Percentiles rank a stretch among this genome's conserved stretches.
phyloP scores from a whole-genome alignment of 345 rosid genomes.

The Citrus inodora region DNA sequence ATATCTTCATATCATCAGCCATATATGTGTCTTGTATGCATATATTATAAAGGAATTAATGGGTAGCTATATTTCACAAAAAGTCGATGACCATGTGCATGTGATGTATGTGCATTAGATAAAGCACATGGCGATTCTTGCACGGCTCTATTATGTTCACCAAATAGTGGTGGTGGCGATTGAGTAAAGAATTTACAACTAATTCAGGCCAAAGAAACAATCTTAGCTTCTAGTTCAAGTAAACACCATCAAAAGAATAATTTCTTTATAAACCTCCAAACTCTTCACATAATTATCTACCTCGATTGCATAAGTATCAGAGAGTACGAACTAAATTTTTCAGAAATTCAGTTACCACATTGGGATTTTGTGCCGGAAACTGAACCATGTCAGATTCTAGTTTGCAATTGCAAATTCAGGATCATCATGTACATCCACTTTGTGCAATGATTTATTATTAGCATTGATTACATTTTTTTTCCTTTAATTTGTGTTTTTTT shows the following conservation, averaged over 20 bases:
- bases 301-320: background rate
- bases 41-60: no score
- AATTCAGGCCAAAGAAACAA: background rate
- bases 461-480: no score
- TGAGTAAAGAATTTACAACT: slow-evolving; percentile 28
- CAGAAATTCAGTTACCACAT: background rate
- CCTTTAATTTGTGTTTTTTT: no score
- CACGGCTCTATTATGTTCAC: background rate
- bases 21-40: no score
- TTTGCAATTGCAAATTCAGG: slow-evolving; percentile 28
- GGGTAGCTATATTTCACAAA: background rate
- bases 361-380: background rate
- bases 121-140: slow-evolving; percentile 5
- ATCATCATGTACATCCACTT: slow-evolving; percentile 29
- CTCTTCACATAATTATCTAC: background rate
- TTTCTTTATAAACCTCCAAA: background rate
- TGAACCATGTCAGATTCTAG: slow-evolving; percentile 23
- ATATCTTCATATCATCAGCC: no score
- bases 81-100: background rate
- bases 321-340: background rate
- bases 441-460: background rate
- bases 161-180: slow-evolving; percentile 7
- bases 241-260: background rate
- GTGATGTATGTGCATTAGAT: background rate
- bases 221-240: slow-evolving; percentile 20